These are phyloP conservation scores for Ligustrum vulgare DNA, from an alignment of 257 asterid genomes.

Conservation along the genomic window DNA sequence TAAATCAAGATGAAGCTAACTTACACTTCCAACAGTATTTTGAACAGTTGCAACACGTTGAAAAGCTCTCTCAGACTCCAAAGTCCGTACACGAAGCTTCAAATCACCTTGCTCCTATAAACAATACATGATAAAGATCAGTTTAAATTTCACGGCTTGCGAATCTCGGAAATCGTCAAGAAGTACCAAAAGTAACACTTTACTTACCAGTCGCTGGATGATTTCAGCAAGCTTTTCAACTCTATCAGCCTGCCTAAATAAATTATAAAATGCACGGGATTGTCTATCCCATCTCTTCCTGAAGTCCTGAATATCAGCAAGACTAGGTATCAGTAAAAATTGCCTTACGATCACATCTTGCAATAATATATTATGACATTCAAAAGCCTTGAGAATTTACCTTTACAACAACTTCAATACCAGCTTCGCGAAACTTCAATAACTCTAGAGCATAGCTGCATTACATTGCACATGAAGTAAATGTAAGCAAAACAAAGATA, in stretches of 20 bases:
- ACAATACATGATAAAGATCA: not conserved
- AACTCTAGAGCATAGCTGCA: constrained; percentile 90
- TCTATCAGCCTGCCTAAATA: constrained; percentile 98
- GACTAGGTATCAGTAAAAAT: constrained; percentile 13
- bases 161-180: constrained; percentile 3
- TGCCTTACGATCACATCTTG: not conserved
- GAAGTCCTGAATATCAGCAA: constrained; percentile 62
- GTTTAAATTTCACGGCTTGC: constrained; percentile 1
- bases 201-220: constrained; percentile 73
- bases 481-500: constrained; percentile 17
- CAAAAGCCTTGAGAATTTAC: constrained; percentile 29
- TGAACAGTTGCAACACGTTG: constrained; percentile 97
- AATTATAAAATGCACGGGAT: constrained; percentile 79
- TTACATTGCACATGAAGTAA: not conserved
- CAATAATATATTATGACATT: not conserved
- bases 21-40: constrained; percentile 74
- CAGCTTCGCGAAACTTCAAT: constrained; percentile 94
- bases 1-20: constrained; percentile 23
- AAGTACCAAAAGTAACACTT: constrained; percentile 1
- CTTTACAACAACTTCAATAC: constrained; percentile 80
- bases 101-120: constrained; percentile 96
- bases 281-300: constrained; percentile 92
- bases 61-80: constrained; percentile 96
- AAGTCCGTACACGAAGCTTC: constrained; percentile 88
- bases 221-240: constrained; percentile 84